Base-by-base conservation (phyloP, 83 land plant species). In the Isoetes engelmannii region DNA sequence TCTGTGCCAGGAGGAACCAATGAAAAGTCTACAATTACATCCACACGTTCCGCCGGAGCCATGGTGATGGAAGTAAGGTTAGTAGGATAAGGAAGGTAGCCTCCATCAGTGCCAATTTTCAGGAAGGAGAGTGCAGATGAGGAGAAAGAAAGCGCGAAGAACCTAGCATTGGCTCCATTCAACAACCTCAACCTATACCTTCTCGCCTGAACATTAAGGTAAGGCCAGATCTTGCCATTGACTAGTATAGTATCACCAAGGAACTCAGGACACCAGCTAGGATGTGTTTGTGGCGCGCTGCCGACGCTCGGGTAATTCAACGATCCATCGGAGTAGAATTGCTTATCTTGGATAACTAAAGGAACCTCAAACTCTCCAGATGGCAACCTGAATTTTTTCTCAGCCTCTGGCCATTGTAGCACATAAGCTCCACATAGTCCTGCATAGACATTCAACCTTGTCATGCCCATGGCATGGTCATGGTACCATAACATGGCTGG, bases 381-480 rank as follows among this genome's bases (percentile, higher is more conserved):
- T 44, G 77, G 77, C 49, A 75, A 41, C 46, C 47, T 45, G 5
- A 21, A 9, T 21, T 55, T 46, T n/a, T 20, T 44, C 8, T 69
- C 68, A 7, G 6, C 67, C 8, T 9, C 13, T n/a, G 74, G 51
- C 51, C 67, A 43, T 4, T 69, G 21, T 18, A 79, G 62, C 54
- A 79, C 18, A 63, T 79, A 79, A 13, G 57, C 7, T 15, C 81
- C 81, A 28, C 46, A 37, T 44, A 79, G 45, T 21, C 81, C 78
- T 4, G 81, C 65, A 5, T 58, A n/a, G n/a, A 78, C 42, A 49
- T 78, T 78, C 42, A 79, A 48, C 47, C 81, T 19, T n/a, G 56
- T 74, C 44, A 79, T 79, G 17, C 81, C 81, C 45, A 69, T 21
- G 4, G 73, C 69, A 69, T 79, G 81, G 62, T 79, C 81, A 57